Conservation (phyloP, 129 eudicot genomes). For the Oenanthe sinensis region DNA sequence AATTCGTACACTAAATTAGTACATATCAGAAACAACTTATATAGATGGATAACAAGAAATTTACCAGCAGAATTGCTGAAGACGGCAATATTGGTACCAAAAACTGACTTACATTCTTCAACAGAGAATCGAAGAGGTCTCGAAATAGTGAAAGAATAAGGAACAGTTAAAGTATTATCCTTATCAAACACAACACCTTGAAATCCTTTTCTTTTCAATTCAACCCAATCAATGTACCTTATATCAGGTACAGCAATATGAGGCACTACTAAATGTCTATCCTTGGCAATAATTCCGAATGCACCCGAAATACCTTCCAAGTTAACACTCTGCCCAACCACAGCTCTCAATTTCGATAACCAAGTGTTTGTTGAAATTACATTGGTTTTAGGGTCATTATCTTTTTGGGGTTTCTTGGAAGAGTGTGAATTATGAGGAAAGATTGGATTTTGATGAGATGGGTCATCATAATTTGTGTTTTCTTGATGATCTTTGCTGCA, state of each 20-base stretch:
- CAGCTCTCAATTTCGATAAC: neutral
- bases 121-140: conserved; percentile 46
- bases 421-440: neutral
- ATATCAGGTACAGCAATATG: conserved; percentile 45
- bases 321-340: conserved; percentile 2
- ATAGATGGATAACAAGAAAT: neutral
- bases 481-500: conserved; percentile 30
- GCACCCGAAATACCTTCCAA: conserved; percentile 44
- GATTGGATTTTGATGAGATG: neutral
- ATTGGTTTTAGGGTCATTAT: neutral
- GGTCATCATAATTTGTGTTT: neutral
- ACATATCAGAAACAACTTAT: neutral
- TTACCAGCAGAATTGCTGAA: conserved; percentile 96
- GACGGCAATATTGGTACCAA: conserved; percentile 75
- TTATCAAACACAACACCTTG: conserved; percentile 87
- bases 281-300: neutral
- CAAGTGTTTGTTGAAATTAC: neutral
- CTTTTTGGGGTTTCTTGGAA: neutral
- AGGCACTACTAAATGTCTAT: neutral
- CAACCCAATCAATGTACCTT: conserved; percentile 77
- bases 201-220: conserved; percentile 58
- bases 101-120: conserved; percentile 69
- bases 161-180: conserved; percentile 84
- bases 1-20: neutral
- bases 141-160: conserved; percentile 69